phyloP scores from a whole-genome alignment of 2,329 filamentous ascomycete genomes.

The Rhinocladiella similis region DNA sequence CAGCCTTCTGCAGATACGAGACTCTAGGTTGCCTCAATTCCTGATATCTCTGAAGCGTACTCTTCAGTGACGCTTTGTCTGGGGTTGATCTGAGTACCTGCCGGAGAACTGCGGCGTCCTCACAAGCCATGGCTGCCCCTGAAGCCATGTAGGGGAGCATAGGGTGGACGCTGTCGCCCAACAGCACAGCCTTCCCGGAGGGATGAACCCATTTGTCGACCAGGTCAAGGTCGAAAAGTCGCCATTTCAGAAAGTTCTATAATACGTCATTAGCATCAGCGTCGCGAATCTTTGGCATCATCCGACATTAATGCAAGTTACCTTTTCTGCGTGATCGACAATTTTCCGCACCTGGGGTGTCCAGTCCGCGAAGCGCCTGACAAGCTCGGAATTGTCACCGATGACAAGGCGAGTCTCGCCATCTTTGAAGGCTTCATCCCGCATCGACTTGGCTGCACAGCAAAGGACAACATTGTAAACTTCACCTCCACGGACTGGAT shows the following conservation, averaged over 20 bases:
- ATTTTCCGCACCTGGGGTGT: conserved; percentile 38
- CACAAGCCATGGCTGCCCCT: conserved; percentile 68
- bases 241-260: conserved; percentile 52
- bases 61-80: conserved; percentile 34
- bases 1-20: conserved; percentile 22
- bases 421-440: neutral
- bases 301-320: no score
- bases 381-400: conserved; percentile 39
- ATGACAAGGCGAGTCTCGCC: conserved; percentile 24
- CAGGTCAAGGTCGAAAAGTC: conserved; percentile 58
- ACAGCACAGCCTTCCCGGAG: conserved; percentile 56
- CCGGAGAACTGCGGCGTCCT: conserved; percentile 55
- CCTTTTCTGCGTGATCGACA: conserved; percentile 16
- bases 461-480: conserved; percentile 63
- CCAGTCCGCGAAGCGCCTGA: conserved; percentile 38
- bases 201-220: conserved; percentile 48
- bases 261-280: no score
- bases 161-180: conserved; percentile 68
- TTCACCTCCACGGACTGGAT: conserved; percentile 58
- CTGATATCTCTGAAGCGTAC: conserved; percentile 25
- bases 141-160: conserved; percentile 68
- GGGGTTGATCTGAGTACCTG: neutral
- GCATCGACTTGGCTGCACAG: neutral
- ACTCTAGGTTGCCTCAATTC: conserved; percentile 22
- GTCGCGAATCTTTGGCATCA: no score